Percentiles rank a stretch among this genome's conserved stretches.
These are phyloP conservation scores for Ogataea pilisensis DNA, from an alignment of 805 yeast species.

Conservation along the genomic window DNA sequence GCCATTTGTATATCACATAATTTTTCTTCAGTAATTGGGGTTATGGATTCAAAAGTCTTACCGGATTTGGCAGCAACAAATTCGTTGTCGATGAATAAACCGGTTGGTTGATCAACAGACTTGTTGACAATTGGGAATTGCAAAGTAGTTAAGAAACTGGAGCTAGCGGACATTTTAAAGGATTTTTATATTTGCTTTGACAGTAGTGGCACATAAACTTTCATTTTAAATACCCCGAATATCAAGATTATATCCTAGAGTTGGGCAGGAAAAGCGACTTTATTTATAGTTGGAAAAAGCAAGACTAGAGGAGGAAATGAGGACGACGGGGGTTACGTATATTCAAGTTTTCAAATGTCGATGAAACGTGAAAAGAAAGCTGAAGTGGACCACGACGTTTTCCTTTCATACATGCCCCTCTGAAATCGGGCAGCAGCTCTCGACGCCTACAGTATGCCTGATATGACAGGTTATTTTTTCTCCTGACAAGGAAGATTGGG, in stretches of 20 bases:
- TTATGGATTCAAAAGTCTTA: constrained; percentile 58
- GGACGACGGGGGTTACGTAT: too few species aligned
- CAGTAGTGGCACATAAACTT: background rate
- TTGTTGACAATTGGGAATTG: constrained; percentile 33
- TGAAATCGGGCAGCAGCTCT: too few species aligned
- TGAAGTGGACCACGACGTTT: too few species aligned
- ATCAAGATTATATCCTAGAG: background rate
- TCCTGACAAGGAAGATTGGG: too few species aligned
- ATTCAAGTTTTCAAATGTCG: too few species aligned
- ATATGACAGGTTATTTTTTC: too few species aligned
- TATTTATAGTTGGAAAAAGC: constrained; percentile 3
- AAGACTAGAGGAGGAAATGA: too few species aligned
- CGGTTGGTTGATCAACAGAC: constrained; percentile 40
- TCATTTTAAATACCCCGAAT: too few species aligned
- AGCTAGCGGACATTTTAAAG: constrained; percentile 11
- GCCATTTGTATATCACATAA: constrained; percentile 72
- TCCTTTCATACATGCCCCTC: too few species aligned
- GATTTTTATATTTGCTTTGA: constrained; percentile 1
- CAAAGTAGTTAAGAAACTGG: constrained; percentile 23
- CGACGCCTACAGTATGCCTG: too few species aligned
- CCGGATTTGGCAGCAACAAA: constrained; percentile 51
- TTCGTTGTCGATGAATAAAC: constrained; percentile 62
- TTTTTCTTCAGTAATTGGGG: constrained; percentile 70
- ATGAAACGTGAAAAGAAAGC: too few species aligned
- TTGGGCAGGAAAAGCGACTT: background rate